These are phyloP conservation scores for Coemansia reversa DNA, from an alignment of 192 early-diverging fungal species.

Conservation along the genomic window DNA sequence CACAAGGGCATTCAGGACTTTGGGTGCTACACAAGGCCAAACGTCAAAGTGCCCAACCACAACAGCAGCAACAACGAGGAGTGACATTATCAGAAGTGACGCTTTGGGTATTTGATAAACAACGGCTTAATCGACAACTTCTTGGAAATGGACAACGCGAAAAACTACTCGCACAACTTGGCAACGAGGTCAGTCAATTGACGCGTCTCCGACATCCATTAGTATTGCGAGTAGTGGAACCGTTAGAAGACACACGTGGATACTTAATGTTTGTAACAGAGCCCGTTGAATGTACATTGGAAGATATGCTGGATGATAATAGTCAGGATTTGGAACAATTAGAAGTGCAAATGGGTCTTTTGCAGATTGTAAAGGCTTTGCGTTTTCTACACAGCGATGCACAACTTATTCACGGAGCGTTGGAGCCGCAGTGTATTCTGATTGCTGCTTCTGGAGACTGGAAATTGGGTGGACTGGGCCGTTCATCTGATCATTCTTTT, in stretches of 20 bases:
- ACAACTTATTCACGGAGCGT: slow-evolving; percentile 69
- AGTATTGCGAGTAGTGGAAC: slow-evolving; percentile 73
- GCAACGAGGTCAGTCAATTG: slow-evolving; percentile 66
- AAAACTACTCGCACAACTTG: slow-evolving; percentile 57
- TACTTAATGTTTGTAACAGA: slow-evolving; percentile 77
- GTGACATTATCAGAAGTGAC: slow-evolving; percentile 50
- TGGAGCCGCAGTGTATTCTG: slow-evolving; percentile 72
- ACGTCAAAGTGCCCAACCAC: slow-evolving; percentile 25
- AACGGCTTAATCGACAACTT: slow-evolving; percentile 56
- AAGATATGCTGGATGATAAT: slow-evolving; percentile 61
- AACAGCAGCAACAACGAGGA: too few relatives aligned
- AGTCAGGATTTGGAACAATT: slow-evolving; percentile 74
- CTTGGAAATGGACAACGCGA: slow-evolving; percentile 51
- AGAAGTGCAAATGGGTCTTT: slow-evolving; percentile 78
- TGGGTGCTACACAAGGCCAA: slow-evolving; percentile 69
- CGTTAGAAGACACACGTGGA: slow-evolving; percentile 65
- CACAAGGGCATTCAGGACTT: slow-evolving; percentile 54
- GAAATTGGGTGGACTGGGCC: slow-evolving; percentile 78
- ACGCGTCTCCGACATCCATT: slow-evolving; percentile 76
- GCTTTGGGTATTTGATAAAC: slow-evolving; percentile 76
- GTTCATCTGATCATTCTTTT: slow-evolving; percentile 55
- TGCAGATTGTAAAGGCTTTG: slow-evolving; percentile 71
- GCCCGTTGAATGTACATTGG: slow-evolving; percentile 63
- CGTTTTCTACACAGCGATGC: slow-evolving; percentile 75
- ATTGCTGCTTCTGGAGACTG: slow-evolving; percentile 79